A percentile compares a stretch with the other conserved stretches of the same genome.
Conservation (phyloP, 176 grass and related monocot genomes). For the Cenchrus americanus region DNA sequence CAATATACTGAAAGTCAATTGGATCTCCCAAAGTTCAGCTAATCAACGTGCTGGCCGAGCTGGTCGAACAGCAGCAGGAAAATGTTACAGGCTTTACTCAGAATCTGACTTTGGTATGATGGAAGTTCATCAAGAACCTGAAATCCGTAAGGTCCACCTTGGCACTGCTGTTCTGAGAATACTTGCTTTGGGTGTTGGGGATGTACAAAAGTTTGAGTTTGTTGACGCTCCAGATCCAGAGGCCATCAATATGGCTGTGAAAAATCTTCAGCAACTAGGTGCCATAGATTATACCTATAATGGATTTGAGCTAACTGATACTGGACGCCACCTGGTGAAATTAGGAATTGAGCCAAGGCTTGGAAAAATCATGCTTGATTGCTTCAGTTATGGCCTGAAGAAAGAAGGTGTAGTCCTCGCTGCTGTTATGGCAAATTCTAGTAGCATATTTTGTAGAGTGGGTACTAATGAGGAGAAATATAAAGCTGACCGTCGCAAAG, state of each 20-base stretch:
- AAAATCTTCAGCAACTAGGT: constrained; percentile 85
- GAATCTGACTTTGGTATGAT: constrained; percentile 80
- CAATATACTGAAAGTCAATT: constrained; percentile 81
- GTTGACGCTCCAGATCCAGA: constrained; percentile 85
- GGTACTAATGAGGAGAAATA: constrained; percentile 81
- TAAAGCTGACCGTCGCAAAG: constrained; percentile 81
- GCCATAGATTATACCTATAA: constrained; percentile 54
- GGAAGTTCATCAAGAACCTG: constrained; percentile 91
- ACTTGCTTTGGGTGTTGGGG: constrained; percentile 72
- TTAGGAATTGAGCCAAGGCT: constrained; percentile 85
- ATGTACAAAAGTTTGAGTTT: constrained; percentile 83
- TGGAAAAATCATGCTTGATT: constrained; percentile 95
- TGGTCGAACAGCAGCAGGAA: constrained; percentile 75
- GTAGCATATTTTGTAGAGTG: constrained; percentile 97
- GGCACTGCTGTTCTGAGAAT: constrained; percentile 84
- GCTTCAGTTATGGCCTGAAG: constrained; percentile 63
- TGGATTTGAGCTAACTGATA: constrained; percentile 72
- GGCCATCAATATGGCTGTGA: constrained; percentile 66
- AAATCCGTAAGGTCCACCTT: constrained; percentile 95
- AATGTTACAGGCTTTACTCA: constrained; percentile 95
- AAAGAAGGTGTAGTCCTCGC: constrained; percentile 93
- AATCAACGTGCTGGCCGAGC: constrained; percentile 85
- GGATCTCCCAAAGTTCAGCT: constrained; percentile 90
- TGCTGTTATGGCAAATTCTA: constrained; percentile 93
- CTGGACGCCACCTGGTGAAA: constrained; percentile 70